Percentiles rank a stretch among this genome's conserved stretches.
Conservation (phyloP, 2,329 filamentous ascomycete species). For the Dendryphion nanum region DNA sequence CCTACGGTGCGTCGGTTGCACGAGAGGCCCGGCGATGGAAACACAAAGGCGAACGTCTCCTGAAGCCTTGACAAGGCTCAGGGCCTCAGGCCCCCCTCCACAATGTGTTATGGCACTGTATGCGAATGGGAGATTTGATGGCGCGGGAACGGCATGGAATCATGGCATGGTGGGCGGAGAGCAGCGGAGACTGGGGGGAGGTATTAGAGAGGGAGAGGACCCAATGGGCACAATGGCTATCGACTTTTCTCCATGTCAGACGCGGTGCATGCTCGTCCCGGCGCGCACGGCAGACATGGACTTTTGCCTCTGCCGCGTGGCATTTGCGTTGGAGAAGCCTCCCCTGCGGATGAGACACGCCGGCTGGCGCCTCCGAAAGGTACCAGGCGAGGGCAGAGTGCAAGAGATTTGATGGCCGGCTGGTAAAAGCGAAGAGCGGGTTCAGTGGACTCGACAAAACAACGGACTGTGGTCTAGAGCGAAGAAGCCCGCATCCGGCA, state of each 20-base stretch:
- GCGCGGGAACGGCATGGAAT: no score
- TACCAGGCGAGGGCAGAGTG: not conserved
- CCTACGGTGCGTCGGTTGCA: not conserved
- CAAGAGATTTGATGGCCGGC: not conserved
- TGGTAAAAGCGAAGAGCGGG: no score
- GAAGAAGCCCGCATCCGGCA: no score
- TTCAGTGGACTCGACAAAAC: not conserved
- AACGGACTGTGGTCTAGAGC: not conserved
- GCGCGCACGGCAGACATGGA: conserved; percentile 3
- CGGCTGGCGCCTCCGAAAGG: not conserved
- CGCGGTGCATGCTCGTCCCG: conserved; percentile 4
- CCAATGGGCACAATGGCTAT: conserved; percentile 19
- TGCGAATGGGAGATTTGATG: no score
- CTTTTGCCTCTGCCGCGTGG: not conserved
- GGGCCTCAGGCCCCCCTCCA: no score
- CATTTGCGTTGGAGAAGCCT: not conserved
- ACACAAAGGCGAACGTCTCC: not conserved
- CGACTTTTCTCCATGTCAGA: conserved; percentile 14
- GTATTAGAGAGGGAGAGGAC: no score
- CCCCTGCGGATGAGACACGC: no score
- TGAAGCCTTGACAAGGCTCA: no score
- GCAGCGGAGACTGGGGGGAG: no score
- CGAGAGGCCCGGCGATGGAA: not conserved
- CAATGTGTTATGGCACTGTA: no score
- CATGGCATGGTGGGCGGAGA: no score